phyloP scores from a whole-genome alignment of 805 yeast genomes.

The Ogataea nitratoaversa region DNA sequence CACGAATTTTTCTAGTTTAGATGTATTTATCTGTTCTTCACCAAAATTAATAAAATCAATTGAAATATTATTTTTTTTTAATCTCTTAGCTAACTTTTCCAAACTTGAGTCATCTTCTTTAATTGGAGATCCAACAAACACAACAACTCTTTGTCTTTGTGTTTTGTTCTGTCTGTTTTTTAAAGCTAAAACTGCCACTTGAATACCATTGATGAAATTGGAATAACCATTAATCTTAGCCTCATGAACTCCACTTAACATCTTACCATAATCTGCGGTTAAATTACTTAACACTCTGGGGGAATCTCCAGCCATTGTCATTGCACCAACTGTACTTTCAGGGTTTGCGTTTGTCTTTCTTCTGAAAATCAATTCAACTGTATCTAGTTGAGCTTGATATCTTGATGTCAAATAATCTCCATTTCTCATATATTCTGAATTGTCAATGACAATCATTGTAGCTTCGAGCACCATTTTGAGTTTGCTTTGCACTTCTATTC shows the following conservation, averaged over 20 bases:
- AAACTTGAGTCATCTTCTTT: constrained; percentile 64
- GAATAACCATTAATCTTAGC: constrained; percentile 62
- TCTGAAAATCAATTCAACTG: constrained; percentile 82
- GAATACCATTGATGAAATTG: constrained; percentile 78
- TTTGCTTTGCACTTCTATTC: not conserved
- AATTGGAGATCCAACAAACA: constrained; percentile 86
- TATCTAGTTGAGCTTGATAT: constrained; percentile 87
- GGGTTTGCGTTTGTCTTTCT: constrained; percentile 86
- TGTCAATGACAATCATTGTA: constrained; percentile 91
- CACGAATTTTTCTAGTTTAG: constrained; percentile 75
- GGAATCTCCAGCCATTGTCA: constrained; percentile 82
- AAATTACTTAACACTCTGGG: constrained; percentile 87
- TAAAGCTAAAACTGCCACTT: constrained; percentile 89
- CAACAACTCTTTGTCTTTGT: constrained; percentile 85
- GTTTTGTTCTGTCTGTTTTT: constrained; percentile 94
- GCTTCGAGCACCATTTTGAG: constrained; percentile 85
- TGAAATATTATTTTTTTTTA: constrained; percentile 90
- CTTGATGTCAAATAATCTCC: constrained; percentile 90
- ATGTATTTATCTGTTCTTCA: constrained; percentile 72
- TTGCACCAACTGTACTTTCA: constrained; percentile 87
- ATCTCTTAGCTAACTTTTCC: constrained; percentile 79
- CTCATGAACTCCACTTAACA: constrained; percentile 79
- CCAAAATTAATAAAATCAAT: constrained; percentile 91
- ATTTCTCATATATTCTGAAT: constrained; percentile 92
- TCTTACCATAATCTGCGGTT: constrained; percentile 81